Conservation (phyloP, 2,329 filamentous ascomycete species). For the Trichophaea hybrida region DNA sequence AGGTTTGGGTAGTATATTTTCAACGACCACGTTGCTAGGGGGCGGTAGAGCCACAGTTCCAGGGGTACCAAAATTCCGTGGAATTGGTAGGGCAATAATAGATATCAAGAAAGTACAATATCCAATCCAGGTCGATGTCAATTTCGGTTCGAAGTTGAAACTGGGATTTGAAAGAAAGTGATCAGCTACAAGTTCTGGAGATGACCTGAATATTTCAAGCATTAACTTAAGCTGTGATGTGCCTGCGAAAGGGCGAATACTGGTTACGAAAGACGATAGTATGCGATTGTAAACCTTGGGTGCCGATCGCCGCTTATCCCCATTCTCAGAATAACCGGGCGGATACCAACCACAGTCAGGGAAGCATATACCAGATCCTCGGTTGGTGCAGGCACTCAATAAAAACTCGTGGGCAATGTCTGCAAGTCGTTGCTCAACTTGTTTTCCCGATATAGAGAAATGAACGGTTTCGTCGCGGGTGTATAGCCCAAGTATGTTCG, state of each 20-base stretch:
- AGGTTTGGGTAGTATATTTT: conserved; percentile 72
- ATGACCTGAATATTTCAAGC: conserved; percentile 60
- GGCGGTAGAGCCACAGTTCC: conserved; percentile 48
- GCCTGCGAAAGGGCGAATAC: conserved; percentile 69
- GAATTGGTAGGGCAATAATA: conserved; percentile 59
- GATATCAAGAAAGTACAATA: conserved; percentile 82
- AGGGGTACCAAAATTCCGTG: conserved; percentile 46
- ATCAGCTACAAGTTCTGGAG: conserved; percentile 73
- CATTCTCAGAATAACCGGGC: conserved; percentile 34
- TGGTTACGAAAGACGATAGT: conserved; percentile 63
- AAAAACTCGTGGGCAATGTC: conserved; percentile 63
- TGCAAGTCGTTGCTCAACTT: conserved; percentile 43
- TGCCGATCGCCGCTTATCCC: conserved; percentile 45
- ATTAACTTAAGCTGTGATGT: conserved; percentile 68
- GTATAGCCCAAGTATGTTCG: conserved; percentile 59
- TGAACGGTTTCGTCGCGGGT: conserved; percentile 38
- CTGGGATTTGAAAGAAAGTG: conserved; percentile 70
- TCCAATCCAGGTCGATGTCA: conserved; percentile 87
- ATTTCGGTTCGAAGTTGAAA: conserved; percentile 79
- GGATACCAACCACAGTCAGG: conserved; percentile 76
- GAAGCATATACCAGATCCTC: conserved; percentile 58
- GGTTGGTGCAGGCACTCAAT: conserved; percentile 56
- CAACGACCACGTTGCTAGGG: conserved; percentile 61
- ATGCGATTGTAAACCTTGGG: conserved; percentile 68
- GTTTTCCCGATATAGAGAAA: conserved; percentile 33